These are phyloP conservation scores for Rhododendron simsii DNA, from an alignment of 148 eudicot species.

Conservation along the genomic window DNA sequence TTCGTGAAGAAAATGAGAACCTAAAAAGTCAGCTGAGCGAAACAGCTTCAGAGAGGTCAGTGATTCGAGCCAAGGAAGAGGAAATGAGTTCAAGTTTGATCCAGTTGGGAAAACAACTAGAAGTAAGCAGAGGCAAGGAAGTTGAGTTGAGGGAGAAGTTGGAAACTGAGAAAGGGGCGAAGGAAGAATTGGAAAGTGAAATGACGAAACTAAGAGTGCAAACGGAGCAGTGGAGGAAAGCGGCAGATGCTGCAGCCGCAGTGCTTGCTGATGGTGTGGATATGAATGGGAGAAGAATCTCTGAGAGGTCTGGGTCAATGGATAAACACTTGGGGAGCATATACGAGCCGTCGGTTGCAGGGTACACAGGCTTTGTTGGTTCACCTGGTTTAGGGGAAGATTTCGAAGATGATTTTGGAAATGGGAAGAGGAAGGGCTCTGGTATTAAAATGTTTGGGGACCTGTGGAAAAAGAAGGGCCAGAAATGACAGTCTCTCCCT, in stretches of 20 bases:
- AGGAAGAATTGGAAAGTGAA: slow-evolving; percentile 58
- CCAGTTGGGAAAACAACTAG: slow-evolving; percentile 38
- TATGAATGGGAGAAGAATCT: slow-evolving; percentile 42
- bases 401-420: slow-evolving; percentile 50
- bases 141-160: slow-evolving; percentile 39
- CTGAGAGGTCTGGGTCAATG: slow-evolving; percentile 81
- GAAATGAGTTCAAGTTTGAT: slow-evolving; percentile 30
- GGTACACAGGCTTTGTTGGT: slow-evolving; percentile 43
- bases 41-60: slow-evolving; percentile 28
- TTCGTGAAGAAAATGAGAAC: slow-evolving; percentile 39
- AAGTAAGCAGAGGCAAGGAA: slow-evolving; percentile 32
- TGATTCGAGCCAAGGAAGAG: slow-evolving; percentile 33
- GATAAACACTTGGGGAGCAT: slow-evolving; percentile 57
- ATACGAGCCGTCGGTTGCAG: slow-evolving; percentile 34
- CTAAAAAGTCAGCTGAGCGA: slow-evolving; percentile 47
- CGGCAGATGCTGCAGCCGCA: slow-evolving; percentile 86
- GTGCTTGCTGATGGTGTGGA: slow-evolving; percentile 61
- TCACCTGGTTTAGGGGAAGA: slow-evolving; percentile 55
- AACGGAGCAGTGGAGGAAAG: slow-evolving; percentile 98
- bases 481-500: slow-evolving; percentile 32
- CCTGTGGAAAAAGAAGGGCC: slow-evolving; percentile 87
- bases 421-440: slow-evolving; percentile 63
- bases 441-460: slow-evolving; percentile 89
- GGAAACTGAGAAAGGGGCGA: slow-evolving; percentile 36
- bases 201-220: slow-evolving; percentile 87